Conservation (phyloP, 2,329 filamentous ascomycete genomes). For the Colletotrichum zoysiae region DNA sequence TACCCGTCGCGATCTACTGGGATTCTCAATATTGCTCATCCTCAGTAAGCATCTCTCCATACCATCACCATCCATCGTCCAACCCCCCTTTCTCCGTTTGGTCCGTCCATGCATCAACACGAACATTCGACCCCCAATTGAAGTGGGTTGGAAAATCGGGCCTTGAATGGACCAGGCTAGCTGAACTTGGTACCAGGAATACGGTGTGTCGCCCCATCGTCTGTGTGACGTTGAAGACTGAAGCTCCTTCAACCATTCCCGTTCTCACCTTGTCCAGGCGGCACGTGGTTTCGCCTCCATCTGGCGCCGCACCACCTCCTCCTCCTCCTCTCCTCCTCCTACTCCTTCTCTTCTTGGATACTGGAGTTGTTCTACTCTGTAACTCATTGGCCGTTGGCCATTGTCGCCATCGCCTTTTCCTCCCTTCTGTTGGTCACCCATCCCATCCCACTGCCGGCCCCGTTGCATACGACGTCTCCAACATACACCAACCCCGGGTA, state of each 20-base stretch:
- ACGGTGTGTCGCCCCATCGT: slow-evolving; percentile 39
- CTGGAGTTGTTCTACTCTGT: slow-evolving; percentile 5
- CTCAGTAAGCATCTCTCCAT: slow-evolving; percentile 7
- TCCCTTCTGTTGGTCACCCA: slow-evolving; percentile 18
- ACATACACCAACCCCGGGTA: slow-evolving; percentile 7
- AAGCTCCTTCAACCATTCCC: slow-evolving; percentile 25
- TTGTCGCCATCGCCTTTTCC: slow-evolving; percentile 25
- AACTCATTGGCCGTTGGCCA: neutral
- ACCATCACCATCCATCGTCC: slow-evolving; percentile 9
- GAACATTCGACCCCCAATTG: slow-evolving; percentile 21
- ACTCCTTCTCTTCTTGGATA: slow-evolving; percentile 1
- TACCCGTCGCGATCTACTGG: neutral
- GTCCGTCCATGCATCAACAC: slow-evolving; percentile 8
- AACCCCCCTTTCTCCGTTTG: neutral
- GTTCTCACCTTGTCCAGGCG: slow-evolving; percentile 15
- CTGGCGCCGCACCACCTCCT: slow-evolving; percentile 3
- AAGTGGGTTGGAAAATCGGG: slow-evolving; percentile 31
- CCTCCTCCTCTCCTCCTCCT: slow-evolving; percentile 12
- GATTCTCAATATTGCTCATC: neutral
- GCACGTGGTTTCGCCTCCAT: slow-evolving; percentile 6
- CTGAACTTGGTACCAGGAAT: slow-evolving; percentile 19
- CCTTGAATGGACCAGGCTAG: slow-evolving; percentile 27
- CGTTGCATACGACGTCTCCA: slow-evolving; percentile 35
- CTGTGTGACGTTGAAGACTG: slow-evolving; percentile 42
- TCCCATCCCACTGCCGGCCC: slow-evolving; percentile 17